These are phyloP conservation scores for Fusarium drepaniforme DNA, from an alignment of 2,329 filamentous ascomycete species.

Conservation along the genomic window DNA sequence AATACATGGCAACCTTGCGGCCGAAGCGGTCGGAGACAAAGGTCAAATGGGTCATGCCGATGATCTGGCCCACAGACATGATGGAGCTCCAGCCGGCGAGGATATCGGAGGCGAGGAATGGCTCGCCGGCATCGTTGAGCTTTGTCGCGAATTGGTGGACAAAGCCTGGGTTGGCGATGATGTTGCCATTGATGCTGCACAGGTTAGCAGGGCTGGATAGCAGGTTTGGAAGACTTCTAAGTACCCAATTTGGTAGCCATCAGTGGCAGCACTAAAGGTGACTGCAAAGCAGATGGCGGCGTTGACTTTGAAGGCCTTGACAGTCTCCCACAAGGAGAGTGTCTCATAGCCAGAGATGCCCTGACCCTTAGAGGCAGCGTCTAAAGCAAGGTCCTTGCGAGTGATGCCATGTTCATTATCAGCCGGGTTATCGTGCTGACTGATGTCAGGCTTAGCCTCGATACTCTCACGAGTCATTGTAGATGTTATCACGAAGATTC, in stretches of 20 bases:
- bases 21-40: constrained; percentile 46
- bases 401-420: neutral
- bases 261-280: constrained; percentile 44
- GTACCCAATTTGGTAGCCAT: constrained; percentile 47
- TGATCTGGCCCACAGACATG: constrained; percentile 54
- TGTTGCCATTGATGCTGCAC: constrained; percentile 24
- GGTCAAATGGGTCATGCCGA: constrained; percentile 50
- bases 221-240: neutral
- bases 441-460: neutral
- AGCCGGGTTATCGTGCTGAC: neutral
- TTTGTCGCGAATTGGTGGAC: constrained; percentile 21
- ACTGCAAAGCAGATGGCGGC: constrained; percentile 41
- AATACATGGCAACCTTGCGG: constrained; percentile 48
- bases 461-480: neutral
- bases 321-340: constrained; percentile 43
- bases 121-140: constrained; percentile 37
- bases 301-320: constrained; percentile 43
- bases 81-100: constrained; percentile 54
- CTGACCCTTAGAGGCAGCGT: constrained; percentile 43
- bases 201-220: neutral
- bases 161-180: constrained; percentile 32
- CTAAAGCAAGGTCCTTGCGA: constrained; percentile 30
- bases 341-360: constrained; percentile 44
- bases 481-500: neutral
- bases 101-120: constrained; percentile 50